Base-by-base conservation (phyloP, 495 filamentous ascomycete genomes). In the Aspergillus nanangensis region DNA sequence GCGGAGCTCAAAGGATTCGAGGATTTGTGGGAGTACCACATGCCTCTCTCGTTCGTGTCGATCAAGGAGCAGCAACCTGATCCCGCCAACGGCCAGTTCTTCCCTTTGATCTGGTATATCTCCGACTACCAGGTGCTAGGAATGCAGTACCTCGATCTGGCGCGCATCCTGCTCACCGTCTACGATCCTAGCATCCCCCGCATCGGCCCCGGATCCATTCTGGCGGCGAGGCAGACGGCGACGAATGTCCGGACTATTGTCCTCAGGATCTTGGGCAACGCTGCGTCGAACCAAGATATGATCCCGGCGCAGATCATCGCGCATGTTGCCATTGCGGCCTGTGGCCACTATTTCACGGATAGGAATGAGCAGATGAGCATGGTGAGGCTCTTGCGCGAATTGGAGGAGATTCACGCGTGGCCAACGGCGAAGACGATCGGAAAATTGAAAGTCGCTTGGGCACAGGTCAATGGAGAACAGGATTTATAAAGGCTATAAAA, bases 51-150 rank as follows among this genome's bases (percentile, higher is more conserved):
- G 47, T 61, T 61, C 48, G 47, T 54, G 14, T 52, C 65, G 4
- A 53, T 61, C 38, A 56, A 60, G 9, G 48, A 45, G 0, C 50
- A 49, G 4, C 46, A 47, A n/a, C 46, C 61, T 3, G 56, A 62
- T 19, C 52, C 39, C 11, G 22, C 38, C 2, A 38, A 29, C 29
- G 54, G 51, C 3, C 44, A 65, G 35, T 43, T 66, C 11, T 72
- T 67, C 32, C 71, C 71, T 0, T 62, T 67, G 21, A 29, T 68
- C 8, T 68, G 69, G 65, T 63, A 67, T 31, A 35, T 74, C 10
- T 55, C 56, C 18, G 60, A 66, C 38, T 63, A 58, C 33, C 62
- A 70, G 33, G 61, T 66, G 5, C 58, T 62, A 2, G 71, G 60
- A 0, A 42, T 64, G 14, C 65, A 67, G 23, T 62, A 68, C 39